These are phyloP conservation scores for Carpinus viminea DNA, from an alignment of 306 rosid species.

Conservation along the genomic window DNA sequence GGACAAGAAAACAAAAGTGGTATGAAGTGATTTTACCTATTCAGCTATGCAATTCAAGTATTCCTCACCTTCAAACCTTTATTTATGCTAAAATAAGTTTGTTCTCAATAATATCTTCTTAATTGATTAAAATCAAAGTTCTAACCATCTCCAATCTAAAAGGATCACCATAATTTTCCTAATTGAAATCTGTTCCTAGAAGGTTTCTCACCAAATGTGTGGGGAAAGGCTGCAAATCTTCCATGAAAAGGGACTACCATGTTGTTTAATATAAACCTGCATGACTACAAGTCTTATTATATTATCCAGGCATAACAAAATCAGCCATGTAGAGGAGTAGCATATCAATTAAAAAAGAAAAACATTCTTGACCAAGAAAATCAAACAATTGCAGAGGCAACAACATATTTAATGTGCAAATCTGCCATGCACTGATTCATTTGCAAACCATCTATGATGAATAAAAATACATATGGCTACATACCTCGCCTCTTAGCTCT, in stretches of 20 bases:
- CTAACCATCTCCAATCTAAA: not conserved
- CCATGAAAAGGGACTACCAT: not conserved
- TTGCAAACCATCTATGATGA: not conserved
- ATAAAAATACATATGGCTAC: conserved; percentile 29
- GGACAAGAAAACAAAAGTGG: not conserved
- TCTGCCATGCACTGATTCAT: not conserved
- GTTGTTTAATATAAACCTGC: not conserved
- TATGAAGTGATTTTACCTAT: not conserved
- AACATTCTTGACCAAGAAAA: not conserved
- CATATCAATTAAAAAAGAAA: too few species aligned
- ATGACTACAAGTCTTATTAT: not conserved
- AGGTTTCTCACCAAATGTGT: not conserved
- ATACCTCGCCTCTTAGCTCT: conserved; percentile 86
- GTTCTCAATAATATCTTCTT: not conserved
- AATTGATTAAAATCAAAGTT: not conserved
- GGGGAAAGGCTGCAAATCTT: not conserved
- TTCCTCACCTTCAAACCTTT: not conserved
- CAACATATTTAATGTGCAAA: not conserved
- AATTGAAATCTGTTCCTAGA: not conserved
- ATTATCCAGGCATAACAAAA: not conserved
- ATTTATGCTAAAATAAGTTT: not conserved
- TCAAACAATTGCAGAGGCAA: not conserved
- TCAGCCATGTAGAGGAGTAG: not conserved
- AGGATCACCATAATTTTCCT: not conserved
- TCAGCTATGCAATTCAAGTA: not conserved